phyloP scores from a whole-genome alignment of 805 yeast genomes.

The Pichia gijzeniarum region DNA sequence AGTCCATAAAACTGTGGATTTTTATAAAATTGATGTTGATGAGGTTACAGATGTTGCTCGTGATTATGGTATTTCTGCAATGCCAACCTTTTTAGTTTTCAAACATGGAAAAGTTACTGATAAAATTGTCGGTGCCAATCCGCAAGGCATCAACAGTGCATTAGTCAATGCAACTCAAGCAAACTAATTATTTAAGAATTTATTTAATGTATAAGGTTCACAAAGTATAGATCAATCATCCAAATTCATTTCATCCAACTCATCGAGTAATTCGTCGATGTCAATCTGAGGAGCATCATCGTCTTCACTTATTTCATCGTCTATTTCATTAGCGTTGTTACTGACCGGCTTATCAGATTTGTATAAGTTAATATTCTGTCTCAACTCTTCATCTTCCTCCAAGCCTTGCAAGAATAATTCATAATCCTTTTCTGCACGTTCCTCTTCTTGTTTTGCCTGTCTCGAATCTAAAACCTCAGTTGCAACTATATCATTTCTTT shows the following conservation, averaged over 20 bases:
- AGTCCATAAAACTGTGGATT: conserved; percentile 44
- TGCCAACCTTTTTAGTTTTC: conserved; percentile 68
- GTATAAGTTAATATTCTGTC: conserved; percentile 85
- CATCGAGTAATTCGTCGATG: conserved; percentile 90
- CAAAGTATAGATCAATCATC: conserved; percentile 37
- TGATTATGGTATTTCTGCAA: conserved; percentile 58
- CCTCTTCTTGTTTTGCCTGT: conserved; percentile 81
- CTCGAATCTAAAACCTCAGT: conserved; percentile 37
- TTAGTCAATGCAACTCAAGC: conserved; percentile 3
- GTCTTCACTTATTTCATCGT: conserved; percentile 45
- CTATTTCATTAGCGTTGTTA: conserved; percentile 13
- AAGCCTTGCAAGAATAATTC: conserved; percentile 93
- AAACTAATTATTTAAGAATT: not conserved
- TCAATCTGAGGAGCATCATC: conserved; percentile 85
- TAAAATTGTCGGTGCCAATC: conserved; percentile 62
- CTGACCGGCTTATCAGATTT: conserved; percentile 42
- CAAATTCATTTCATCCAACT: conserved; percentile 87
- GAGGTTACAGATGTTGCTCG: conserved; percentile 45
- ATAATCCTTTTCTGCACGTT: conserved; percentile 89
- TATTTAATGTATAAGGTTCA: no score
- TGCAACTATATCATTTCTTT: conserved; percentile 84
- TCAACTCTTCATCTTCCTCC: conserved; percentile 93
- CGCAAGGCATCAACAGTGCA: conserved; percentile 29
- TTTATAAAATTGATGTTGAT: conserved; percentile 70
- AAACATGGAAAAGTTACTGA: conserved; percentile 53